Percentiles rank a stretch among this genome's conserved stretches.
Conservation (phyloP, 2,329 filamentous ascomycete genomes). For the Claviceps sp. region DNA sequence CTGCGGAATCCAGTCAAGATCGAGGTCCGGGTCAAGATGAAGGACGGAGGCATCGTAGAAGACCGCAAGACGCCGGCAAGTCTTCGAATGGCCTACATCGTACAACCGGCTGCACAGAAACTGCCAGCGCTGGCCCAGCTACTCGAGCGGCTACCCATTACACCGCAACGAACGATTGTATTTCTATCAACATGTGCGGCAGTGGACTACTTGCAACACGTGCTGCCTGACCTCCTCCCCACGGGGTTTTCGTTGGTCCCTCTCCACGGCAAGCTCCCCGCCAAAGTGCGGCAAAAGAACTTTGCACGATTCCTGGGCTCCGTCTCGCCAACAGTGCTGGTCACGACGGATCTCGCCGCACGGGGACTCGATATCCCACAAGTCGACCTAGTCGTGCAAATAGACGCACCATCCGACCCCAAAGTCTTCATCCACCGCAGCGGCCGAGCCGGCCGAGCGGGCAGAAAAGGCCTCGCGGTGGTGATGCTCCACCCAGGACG, state of each 20-base stretch:
- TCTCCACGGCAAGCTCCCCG: conserved; percentile 82
- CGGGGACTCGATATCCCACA: conserved; percentile 84
- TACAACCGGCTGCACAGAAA: conserved; percentile 66
- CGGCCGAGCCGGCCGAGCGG: conserved; percentile 80
- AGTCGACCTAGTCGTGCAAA: conserved; percentile 80
- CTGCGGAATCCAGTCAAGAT: conserved; percentile 91
- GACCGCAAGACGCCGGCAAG: conserved; percentile 85
- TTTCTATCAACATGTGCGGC: conserved; percentile 90
- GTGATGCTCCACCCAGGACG: conserved; percentile 73
- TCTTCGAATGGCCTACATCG: conserved; percentile 78
- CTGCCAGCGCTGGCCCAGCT: conserved; percentile 60
- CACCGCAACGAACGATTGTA: conserved; percentile 73
- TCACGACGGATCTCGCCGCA: conserved; percentile 87
- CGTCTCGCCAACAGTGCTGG: conserved; percentile 61
- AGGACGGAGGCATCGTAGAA: conserved; percentile 50
- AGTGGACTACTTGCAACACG: conserved; percentile 83
- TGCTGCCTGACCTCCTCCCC: conserved; percentile 62
- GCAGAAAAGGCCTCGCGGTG: conserved; percentile 70
- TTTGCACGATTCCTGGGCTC: conserved; percentile 68
- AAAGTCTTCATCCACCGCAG: conserved; percentile 94
- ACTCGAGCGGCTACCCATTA: conserved; percentile 53
- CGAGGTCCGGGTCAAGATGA: conserved; percentile 74
- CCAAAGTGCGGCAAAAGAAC: conserved; percentile 78
- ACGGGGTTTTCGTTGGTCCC: conserved; percentile 57
- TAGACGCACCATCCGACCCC: conserved; percentile 72